Base-by-base conservation (phyloP, 163 green algal genomes). In the Scenedesmus sp. region DNA sequence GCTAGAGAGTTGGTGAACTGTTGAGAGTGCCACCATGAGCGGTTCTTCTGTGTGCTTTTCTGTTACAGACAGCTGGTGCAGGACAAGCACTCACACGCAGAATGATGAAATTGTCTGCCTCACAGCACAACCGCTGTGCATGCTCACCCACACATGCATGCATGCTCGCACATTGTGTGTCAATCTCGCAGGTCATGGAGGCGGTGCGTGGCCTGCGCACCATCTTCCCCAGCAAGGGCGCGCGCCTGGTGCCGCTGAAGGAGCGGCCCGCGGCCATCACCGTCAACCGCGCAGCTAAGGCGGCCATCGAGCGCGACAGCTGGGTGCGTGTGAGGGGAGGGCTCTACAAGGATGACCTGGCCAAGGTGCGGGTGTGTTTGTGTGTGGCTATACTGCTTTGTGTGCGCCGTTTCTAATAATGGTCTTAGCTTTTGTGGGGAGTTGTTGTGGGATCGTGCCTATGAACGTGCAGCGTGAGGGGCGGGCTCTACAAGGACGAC, bases 341-440 rank as follows among this genome's bases (percentile, higher is more conserved):
- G 1, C 87, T 97, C 5, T 99, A 99, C 96, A 99, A 99, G 92
- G 96, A 96, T n/a, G 98, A 99, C 94, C 96, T 99, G 62, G 97
- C 94, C 0, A 97, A 97, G 92, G 95, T 99, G 55, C 26, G 52
- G 46, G 74, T 5, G 0, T 20, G 59, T 18, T 73, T 16, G 12
- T 70, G 34, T 46, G 34, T 46, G 34, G 34, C 34, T 46, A 46
- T 46, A 46, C 34, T 46, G 34, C 34, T 46, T 46, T 46, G 34
- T 46, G 34, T 46, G 34, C 34, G 34, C 34, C 34, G 34, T 46
- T 46, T 46, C 34, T 70, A 13, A 70, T 13, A 3, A 23, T 70
- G 62, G 62, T 70, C 12, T 70, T 4, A 0, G 62, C 2, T 12
- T 4, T 70, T 18, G 10, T 18, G 8, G 62, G 62, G 16, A 13